These are phyloP conservation scores for Helicostylum pulchrum DNA, from an alignment of 192 early-diverging fungal genomes.

Conservation along the genomic window DNA sequence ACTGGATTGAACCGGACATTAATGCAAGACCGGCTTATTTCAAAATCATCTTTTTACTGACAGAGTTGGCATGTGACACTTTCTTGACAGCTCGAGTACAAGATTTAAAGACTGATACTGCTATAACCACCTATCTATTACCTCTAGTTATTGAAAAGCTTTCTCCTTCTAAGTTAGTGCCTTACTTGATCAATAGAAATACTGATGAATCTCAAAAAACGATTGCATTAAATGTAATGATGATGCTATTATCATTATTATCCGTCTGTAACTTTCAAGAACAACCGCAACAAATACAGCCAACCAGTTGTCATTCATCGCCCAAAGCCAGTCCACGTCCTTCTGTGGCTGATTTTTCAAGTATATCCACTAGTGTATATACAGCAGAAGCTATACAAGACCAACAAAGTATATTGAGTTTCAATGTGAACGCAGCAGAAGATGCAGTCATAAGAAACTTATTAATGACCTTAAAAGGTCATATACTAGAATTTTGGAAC, in stretches of 20 bases:
- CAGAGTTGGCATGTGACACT: slow-evolving; percentile 21
- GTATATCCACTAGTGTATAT: neutral
- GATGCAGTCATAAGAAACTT: neutral
- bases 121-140: neutral
- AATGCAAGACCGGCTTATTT: slow-evolving; percentile 1
- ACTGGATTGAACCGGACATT: slow-evolving; percentile 11
- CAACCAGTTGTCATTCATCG: neutral
- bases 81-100: slow-evolving; percentile 11
- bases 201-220: slow-evolving; percentile 1
- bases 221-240: slow-evolving; percentile 10
- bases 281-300: neutral
- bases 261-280: slow-evolving; percentile 13
- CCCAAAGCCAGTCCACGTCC: slow-evolving; percentile 11
- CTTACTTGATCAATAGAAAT: neutral
- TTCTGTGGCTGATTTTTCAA: slow-evolving; percentile 5
- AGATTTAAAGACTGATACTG: neutral
- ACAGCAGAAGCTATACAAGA: neutral
- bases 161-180: neutral
- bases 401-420: neutral
- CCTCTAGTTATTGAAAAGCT: slow-evolving; percentile 9
- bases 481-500: slow-evolving; percentile 33
- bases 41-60: slow-evolving; percentile 8
- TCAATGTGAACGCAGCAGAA: neutral
- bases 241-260: neutral
- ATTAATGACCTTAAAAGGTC: slow-evolving; percentile 8